Evolutionary conservation across 192 early-diverging fungal species (phyloP).

Genomic region (Coemansia sp.): DNA sequence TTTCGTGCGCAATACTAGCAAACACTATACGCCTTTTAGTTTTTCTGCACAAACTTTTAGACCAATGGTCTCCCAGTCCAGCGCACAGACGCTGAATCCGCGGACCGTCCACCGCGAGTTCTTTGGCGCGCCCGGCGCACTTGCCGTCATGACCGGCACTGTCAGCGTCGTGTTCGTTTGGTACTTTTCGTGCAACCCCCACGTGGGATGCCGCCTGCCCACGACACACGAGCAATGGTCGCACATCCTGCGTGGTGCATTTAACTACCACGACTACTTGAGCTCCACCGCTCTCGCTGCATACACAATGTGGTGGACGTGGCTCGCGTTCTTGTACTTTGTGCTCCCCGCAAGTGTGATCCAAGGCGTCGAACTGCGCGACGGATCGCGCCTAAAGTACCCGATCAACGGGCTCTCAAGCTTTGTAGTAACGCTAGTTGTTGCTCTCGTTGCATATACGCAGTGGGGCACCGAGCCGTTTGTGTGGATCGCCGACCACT

Average conservation of each 20-base stretch:
- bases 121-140: constrained; percentile 64
- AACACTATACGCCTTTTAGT: background rate
- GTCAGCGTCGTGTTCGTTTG: constrained; percentile 45
- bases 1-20: background rate
- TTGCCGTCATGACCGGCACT: constrained; percentile 56
- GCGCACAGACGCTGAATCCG: constrained; percentile 56
- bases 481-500: constrained; percentile 82
- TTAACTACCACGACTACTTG: constrained; percentile 54
- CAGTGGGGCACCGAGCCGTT: constrained; percentile 62
- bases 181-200: constrained; percentile 54
- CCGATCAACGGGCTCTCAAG: constrained; percentile 79
- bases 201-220: constrained; percentile 58
- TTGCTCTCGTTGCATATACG: constrained; percentile 45
- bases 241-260: constrained; percentile 39
- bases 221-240: constrained; percentile 19
- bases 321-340: constrained; percentile 66
- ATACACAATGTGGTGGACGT: constrained; percentile 68
- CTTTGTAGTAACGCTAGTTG: constrained; percentile 54
- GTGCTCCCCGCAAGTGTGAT: constrained; percentile 66
- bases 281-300: constrained; percentile 28
- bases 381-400: constrained; percentile 75
- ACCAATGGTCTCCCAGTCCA: constrained; percentile 6
- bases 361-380: constrained; percentile 69
- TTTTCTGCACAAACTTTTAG: background rate
- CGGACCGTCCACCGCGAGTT: constrained; percentile 80